These are phyloP conservation scores for Sarocladiaceae sp. DNA, from an alignment of 2,329 filamentous ascomycete species.

Conservation along the genomic window DNA sequence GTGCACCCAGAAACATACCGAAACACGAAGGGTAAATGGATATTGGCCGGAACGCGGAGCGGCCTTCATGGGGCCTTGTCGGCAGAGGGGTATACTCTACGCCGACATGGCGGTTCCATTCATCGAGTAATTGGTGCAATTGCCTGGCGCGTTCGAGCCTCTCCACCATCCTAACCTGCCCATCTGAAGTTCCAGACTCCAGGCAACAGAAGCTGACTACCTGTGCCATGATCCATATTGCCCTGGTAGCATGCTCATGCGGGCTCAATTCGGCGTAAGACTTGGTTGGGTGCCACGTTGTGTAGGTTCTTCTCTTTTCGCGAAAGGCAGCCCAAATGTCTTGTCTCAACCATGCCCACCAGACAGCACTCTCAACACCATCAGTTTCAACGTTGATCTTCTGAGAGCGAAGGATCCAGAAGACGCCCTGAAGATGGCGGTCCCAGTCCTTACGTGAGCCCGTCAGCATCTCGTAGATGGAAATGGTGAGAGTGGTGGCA, in stretches of 20 bases:
- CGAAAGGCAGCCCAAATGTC: slow-evolving; percentile 60
- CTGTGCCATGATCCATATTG: slow-evolving; percentile 49
- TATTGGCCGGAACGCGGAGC: slow-evolving; percentile 13
- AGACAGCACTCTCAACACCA: slow-evolving; percentile 50
- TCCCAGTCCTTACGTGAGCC: slow-evolving; percentile 50
- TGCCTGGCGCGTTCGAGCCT: slow-evolving; percentile 39
- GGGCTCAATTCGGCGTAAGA: slow-evolving; percentile 39
- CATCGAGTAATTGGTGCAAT: slow-evolving; percentile 40
- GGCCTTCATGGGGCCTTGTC: slow-evolving; percentile 4
- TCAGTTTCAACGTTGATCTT: slow-evolving; percentile 53
- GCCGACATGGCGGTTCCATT: slow-evolving; percentile 41
- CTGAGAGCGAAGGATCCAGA: slow-evolving; percentile 59
- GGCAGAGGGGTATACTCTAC: slow-evolving; percentile 37
- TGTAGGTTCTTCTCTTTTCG: slow-evolving; percentile 48
- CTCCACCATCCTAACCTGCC: slow-evolving; percentile 17
- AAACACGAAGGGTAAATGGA: slow-evolving; percentile 16
- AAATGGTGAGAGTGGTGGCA: slow-evolving; percentile 53
- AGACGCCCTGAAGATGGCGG: slow-evolving; percentile 56
- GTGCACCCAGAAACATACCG: slow-evolving; percentile 15
- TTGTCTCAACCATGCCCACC: slow-evolving; percentile 63
- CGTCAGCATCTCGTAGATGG: slow-evolving; percentile 62
- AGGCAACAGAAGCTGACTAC: slow-evolving; percentile 50
- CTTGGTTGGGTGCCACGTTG: slow-evolving; percentile 50
- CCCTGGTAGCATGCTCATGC: slow-evolving; percentile 46
- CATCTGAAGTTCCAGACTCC: slow-evolving; percentile 21